phyloP scores from a whole-genome alignment of 2,329 filamentous ascomycete species.

The Thelonectria rubi region DNA sequence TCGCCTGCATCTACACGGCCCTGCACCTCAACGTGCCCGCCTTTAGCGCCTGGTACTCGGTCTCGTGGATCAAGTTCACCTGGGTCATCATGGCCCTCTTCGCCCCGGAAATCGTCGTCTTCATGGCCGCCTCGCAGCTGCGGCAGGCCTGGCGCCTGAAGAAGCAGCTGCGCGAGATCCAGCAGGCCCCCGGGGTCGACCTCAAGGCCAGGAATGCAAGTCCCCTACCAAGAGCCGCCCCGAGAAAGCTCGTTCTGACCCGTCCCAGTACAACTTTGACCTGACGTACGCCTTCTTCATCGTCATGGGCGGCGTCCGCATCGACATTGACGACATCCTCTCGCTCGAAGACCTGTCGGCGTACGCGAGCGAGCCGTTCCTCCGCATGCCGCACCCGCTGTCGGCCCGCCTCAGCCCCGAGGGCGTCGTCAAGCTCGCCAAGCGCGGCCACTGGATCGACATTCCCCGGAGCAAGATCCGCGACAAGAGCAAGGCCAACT shows the following conservation, averaged over 20 bases:
- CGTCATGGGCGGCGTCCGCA: conserved; percentile 44
- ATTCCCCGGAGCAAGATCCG: conserved; percentile 36
- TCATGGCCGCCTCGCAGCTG: conserved; percentile 33
- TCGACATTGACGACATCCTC: conserved; percentile 24
- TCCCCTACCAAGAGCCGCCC: neutral
- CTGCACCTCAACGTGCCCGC: conserved; percentile 50
- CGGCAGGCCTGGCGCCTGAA: conserved; percentile 14
- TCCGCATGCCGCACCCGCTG: neutral
- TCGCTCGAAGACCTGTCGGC: neutral
- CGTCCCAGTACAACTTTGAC: conserved; percentile 14
- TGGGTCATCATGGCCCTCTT: conserved; percentile 46
- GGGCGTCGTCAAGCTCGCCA: conserved; percentile 15
- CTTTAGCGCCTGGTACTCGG: conserved; percentile 6
- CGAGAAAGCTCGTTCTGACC: neutral
- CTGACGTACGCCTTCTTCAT: conserved; percentile 43
- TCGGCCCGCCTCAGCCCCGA: conserved; percentile 22
- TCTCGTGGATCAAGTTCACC: conserved; percentile 31
- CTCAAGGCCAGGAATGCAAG: neutral
- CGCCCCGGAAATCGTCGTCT: conserved; percentile 46
- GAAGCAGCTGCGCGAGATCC: neutral
- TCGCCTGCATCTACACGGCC: conserved; percentile 49
- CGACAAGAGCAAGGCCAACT: conserved; percentile 51
- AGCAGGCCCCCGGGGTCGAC: neutral
- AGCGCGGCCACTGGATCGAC: conserved; percentile 18
- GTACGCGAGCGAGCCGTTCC: neutral